These are phyloP conservation scores for Pyrenochaeta sp. DNA, from an alignment of 2,329 filamentous ascomycete species.

Conservation along the genomic window DNA sequence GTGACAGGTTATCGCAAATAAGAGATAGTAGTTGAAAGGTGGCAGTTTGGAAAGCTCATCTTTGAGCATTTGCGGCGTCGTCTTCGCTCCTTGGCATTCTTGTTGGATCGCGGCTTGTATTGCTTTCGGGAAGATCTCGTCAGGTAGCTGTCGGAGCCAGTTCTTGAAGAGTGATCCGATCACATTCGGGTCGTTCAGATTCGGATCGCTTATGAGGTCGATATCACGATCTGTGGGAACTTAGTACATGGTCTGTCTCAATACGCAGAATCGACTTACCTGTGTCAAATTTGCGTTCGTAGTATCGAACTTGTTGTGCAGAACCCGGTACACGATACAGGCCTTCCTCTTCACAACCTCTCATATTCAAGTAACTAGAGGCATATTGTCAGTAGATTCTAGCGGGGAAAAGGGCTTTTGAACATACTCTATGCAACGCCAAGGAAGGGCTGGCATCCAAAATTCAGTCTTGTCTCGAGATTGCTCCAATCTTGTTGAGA, in stretches of 20 bases:
- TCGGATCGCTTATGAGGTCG: conserved; percentile 84
- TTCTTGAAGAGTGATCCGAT: conserved; percentile 96
- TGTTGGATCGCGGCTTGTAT: conserved; percentile 81
- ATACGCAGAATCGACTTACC: conserved; percentile 56
- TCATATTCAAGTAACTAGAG: conserved; percentile 83
- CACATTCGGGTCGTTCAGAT: conserved; percentile 95
- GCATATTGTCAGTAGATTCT: conserved; percentile 17
- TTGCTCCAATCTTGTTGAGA: conserved; percentile 85
- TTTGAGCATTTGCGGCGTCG: conserved; percentile 83
- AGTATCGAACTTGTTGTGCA: conserved; percentile 88
- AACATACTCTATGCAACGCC: conserved; percentile 85
- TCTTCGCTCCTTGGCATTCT: conserved; percentile 79
- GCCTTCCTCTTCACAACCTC: conserved; percentile 91
- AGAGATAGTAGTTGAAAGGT: conserved; percentile 95
- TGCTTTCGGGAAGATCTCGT: conserved; percentile 88
- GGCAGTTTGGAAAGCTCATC: conserved; percentile 94
- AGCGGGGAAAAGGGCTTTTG: background rate
- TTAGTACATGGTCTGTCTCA: conserved; percentile 13
- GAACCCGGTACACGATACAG: conserved; percentile 92
- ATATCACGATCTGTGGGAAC: conserved; percentile 75
- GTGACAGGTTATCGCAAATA: conserved; percentile 97
- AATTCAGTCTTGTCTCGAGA: conserved; percentile 96
- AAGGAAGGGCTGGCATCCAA: conserved; percentile 97
- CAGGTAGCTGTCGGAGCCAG: conserved; percentile 93
- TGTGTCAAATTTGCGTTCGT: conserved; percentile 89